Conservation (phyloP, 2,329 filamentous ascomycete genomes). For the Ascochyta pisi region DNA sequence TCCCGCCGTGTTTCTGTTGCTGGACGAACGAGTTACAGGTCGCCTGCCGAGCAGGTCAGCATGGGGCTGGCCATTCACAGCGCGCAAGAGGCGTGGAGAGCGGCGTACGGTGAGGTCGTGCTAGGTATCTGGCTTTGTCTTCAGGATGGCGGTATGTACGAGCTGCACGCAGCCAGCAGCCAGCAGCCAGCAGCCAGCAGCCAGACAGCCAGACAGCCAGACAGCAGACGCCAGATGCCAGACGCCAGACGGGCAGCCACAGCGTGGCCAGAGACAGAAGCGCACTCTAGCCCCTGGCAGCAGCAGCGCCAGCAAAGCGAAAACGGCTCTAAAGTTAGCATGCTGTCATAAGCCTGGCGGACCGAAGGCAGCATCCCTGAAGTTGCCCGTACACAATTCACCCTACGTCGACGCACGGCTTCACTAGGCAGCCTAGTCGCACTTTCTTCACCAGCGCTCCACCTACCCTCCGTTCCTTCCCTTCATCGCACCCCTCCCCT, state of each 20-base stretch:
- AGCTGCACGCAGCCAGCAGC: no score
- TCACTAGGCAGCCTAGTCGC: conserved; percentile 38
- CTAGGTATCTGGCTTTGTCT: no score
- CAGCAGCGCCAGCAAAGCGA: conserved; percentile 24
- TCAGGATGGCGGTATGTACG: no score
- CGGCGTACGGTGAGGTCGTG: conserved; percentile 18
- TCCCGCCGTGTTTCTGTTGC: conserved; percentile 1
- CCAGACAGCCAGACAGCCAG: no score
- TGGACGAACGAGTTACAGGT: conserved; percentile 7
- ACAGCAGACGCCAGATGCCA: no score
- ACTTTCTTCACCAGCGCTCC: conserved; percentile 41
- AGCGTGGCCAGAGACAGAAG: conserved; percentile 13
- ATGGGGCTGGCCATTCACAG: conserved; percentile 18
- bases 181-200: no score
- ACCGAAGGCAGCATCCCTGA: conserved; percentile 38
- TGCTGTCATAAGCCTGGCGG: conserved; percentile 40
- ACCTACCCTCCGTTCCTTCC: conserved; percentile 38
- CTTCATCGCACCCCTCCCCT: conserved; percentile 33
- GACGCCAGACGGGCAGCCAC: conserved; percentile 8
- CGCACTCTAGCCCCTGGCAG: conserved; percentile 30
- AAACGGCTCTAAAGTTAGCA: conserved; percentile 36
- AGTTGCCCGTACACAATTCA: conserved; percentile 38
- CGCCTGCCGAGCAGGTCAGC: conserved; percentile 7
- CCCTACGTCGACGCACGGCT: conserved; percentile 41
- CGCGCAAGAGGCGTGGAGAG: conserved; percentile 25